Percentiles rank a stretch among this genome's conserved stretches.
phyloP scores from a whole-genome alignment of 2,329 filamentous ascomycete genomes.

The Colletotrichum camelliae region DNA sequence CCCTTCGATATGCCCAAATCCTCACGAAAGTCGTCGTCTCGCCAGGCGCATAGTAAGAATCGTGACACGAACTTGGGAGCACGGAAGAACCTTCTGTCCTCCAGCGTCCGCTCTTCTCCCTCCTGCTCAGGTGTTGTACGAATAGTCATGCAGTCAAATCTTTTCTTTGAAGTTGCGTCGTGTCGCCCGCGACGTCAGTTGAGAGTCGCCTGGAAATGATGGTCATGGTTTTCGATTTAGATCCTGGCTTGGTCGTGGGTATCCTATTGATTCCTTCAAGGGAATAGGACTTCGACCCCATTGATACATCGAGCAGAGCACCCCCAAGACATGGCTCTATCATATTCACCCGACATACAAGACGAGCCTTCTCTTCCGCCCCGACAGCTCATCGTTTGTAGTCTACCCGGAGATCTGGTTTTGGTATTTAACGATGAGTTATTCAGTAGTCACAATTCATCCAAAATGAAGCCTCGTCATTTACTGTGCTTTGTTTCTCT shows the following conservation, averaged over 20 bases:
- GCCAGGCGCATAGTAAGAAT: neutral
- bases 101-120: neutral
- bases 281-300: neutral
- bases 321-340: neutral
- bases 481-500: too few relatives aligned
- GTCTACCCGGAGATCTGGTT: neutral
- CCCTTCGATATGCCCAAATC: neutral
- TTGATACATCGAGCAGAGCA: neutral
- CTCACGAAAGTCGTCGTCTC: neutral
- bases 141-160: neutral
- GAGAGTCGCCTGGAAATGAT: neutral
- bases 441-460: accelerated
- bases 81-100: accelerated
- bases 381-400: neutral
- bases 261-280: neutral
- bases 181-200: neutral
- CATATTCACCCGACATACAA: neutral
- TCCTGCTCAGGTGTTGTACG: neutral
- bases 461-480: too few relatives aligned
- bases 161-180: neutral
- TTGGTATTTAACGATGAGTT: neutral
- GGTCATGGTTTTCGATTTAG: too few relatives aligned
- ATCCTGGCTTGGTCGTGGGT: too few relatives aligned
- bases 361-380: neutral
- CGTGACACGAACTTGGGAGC: neutral